These are phyloP conservation scores for Arabis alpina DNA, from an alignment of 345 rosid species.

Conservation along the genomic window DNA sequence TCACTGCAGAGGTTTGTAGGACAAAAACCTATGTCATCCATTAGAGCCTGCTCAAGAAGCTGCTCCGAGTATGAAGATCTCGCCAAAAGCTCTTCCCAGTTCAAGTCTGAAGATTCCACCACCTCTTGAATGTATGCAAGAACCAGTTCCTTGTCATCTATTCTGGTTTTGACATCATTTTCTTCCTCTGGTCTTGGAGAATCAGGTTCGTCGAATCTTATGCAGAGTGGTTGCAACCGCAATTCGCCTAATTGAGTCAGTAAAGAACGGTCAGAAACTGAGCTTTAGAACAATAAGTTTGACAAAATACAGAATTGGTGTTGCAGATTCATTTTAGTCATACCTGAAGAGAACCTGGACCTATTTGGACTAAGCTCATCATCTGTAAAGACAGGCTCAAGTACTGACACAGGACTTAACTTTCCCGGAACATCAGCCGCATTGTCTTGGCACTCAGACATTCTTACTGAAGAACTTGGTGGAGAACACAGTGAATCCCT, in stretches of 20 bases:
- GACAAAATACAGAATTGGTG: neutral
- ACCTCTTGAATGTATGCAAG: slow-evolving; percentile 59
- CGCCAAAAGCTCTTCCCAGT: slow-evolving; percentile 72
- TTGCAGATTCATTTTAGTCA: slow-evolving; percentile 24
- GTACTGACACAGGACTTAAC: slow-evolving; percentile 91
- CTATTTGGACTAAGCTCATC: slow-evolving; percentile 69
- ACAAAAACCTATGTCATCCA: slow-evolving; percentile 57
- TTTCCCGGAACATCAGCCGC: slow-evolving; percentile 55
- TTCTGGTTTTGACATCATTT: slow-evolving; percentile 44
- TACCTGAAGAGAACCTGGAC: slow-evolving; percentile 65
- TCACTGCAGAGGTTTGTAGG: slow-evolving; percentile 57
- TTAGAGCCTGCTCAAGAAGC: slow-evolving; percentile 65
- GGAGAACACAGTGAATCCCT: slow-evolving; percentile 50
- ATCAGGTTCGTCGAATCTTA: slow-evolving; percentile 66
- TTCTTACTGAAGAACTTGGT: slow-evolving; percentile 49
- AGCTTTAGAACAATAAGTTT: neutral
- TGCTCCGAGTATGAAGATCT: slow-evolving; percentile 64
- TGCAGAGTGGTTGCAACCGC: slow-evolving; percentile 56
- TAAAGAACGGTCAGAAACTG: slow-evolving; percentile 38
- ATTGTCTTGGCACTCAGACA: slow-evolving; percentile 54
- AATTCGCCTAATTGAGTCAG: slow-evolving; percentile 52
- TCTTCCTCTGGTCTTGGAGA: slow-evolving; percentile 42
- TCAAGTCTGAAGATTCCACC: slow-evolving; percentile 56
- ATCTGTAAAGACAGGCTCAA: slow-evolving; percentile 70
- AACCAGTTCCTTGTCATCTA: slow-evolving; percentile 55